Base-by-base conservation (phyloP, 2,329 filamentous ascomycete species). In the Colletotrichum incanum region DNA sequence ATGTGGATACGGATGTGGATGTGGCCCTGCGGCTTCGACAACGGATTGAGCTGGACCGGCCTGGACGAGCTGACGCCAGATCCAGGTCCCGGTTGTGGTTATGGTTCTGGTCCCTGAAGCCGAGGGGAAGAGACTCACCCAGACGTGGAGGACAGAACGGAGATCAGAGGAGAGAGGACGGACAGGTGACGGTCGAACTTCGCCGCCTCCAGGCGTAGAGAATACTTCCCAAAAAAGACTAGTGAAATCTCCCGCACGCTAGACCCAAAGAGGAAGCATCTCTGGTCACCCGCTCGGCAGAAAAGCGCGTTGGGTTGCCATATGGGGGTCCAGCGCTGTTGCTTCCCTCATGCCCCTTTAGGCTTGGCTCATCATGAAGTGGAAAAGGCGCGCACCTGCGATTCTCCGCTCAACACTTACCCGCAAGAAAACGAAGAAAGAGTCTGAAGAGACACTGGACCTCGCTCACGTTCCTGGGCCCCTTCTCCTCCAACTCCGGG, bases 131-230 rank as follows among this genome's bases (percentile, higher is more conserved):
- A 28, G 34, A 37, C 34, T 37, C 34, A 31, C 28, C 28, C 28
- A 31, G 28, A 18, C 20, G 58, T 47, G 41, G 58, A 49, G 58
- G 20, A 61, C 50, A 37, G 62, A 67, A 71, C 64, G 65, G 64
- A 67, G 64, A 50, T 54, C 54, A 56, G 59, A 34, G 45, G 43
- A 28, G 59, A 61, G 41, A 67, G 9, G 55, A 41, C 31, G 55
- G 47, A 50, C 68, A 67, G 63, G 41, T 71, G 68, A 71, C 68
- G 43, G 65, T 67, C 56, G 23, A 67, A 7, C 26, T 45, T 71
- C 18, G 45, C 20, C 31, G 54, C 31, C 63, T 61, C 31, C 23
- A 39, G 18, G 20, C 34, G 49, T 3, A 34, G 3, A 4, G 1
- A 34, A 5, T 47, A 41, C 23, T 72, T 16, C 70, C 47, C 11